Percentiles rank a stretch among this genome's conserved stretches.
phyloP scores from a whole-genome alignment of 345 rosid species.

The Eucalyptus albens region DNA sequence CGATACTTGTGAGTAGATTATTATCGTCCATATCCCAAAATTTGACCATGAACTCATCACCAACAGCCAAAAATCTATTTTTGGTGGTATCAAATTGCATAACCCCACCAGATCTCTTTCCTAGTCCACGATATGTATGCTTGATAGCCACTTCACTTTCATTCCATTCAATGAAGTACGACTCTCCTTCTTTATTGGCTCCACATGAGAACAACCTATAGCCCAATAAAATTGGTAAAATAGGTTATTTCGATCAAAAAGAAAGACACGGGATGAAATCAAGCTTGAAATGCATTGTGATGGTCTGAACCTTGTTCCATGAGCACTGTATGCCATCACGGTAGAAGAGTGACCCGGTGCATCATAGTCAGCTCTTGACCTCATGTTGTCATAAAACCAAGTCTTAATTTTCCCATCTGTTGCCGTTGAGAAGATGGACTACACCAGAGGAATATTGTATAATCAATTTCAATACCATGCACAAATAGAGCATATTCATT shows the following conservation, averaged over 20 bases:
- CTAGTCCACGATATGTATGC: slow-evolving; percentile 50
- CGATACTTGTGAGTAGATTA: slow-evolving; percentile 33
- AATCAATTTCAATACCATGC: too few species aligned
- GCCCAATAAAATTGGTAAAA: not conserved
- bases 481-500: too few species aligned
- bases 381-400: too few species aligned
- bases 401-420: too few species aligned
- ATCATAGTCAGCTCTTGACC: too few species aligned
- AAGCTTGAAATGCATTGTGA: not conserved
- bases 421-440: too few species aligned
- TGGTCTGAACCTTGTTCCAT: too few species aligned
- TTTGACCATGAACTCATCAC: slow-evolving; percentile 61
- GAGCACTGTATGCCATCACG: too few species aligned
- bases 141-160: slow-evolving; percentile 62
- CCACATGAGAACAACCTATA: slow-evolving; percentile 66
- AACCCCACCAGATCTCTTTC: slow-evolving; percentile 41
- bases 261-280: not conserved
- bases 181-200: slow-evolving; percentile 69
- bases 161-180: slow-evolving; percentile 75
- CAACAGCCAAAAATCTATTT: slow-evolving; percentile 67
- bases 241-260: not conserved
- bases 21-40: slow-evolving; percentile 69
- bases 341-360: too few species aligned
- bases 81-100: slow-evolving; percentile 73
- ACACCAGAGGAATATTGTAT: too few species aligned